Base-by-base conservation (phyloP, 805 yeast genomes). In the Candida odintsovae region DNA sequence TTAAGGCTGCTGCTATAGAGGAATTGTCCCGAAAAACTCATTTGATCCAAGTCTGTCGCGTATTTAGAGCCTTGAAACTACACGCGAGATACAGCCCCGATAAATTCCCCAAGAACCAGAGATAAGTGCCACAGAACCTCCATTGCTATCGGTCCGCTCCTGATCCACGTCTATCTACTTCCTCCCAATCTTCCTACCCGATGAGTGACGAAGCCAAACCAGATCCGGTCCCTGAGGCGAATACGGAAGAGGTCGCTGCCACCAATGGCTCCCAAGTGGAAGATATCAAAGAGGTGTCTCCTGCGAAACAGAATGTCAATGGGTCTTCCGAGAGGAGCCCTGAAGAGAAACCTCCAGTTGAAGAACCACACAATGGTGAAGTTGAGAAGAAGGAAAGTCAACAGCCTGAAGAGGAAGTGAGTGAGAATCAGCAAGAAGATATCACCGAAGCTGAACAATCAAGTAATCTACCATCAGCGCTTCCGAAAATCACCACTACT, bases 391-490 rank as follows among this genome's bases (percentile, higher is more conserved):
- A 33, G 6, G 36, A 9, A 33, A 33, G 12, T 16, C 20, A 16
- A 13, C 36, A 6, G 6, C 36, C 20, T 16, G 36, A 33, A 33
- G 36, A 33, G 20, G 36, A 7, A 8, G 36, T 42, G 15, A 25
- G 21, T 15, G 48, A 37, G 13, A 43, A 35, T 6, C 47, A 48
- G 41, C 42, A 41, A 23, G 46, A 49, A 40, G 38, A 50, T 9
- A 22, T 43, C 8, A 38, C 44, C 4, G 61, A 57, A 29, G 48
- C 49, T 23, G 56, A 48, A 15, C 48, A 21, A 4, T 28, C 31
- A 9, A 40, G 22, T 25, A 8, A 42, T 16, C 22, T 21, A 13
- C 41, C 37, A 7, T 20, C 25, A 16, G 39, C 31, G 6, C 33
- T 48, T 38, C 48, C 48, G 42, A 33, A 41, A 36, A 42, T 40